phyloP scores from a whole-genome alignment of 257 asterid species.

The Leptodermis oblonga region DNA sequence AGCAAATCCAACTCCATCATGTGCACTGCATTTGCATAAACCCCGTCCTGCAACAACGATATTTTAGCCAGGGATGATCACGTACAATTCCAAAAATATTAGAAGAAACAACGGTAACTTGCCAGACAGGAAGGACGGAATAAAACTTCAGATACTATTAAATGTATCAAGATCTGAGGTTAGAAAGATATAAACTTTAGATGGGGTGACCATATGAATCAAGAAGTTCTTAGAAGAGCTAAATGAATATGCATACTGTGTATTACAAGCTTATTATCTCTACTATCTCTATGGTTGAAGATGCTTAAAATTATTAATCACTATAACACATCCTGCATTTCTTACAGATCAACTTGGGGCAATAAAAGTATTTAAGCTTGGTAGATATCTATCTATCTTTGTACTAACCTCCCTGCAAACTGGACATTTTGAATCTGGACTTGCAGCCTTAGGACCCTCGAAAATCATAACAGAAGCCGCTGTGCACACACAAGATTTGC shows the following conservation, averaged over 20 bases:
- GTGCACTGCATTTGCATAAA: conserved; percentile 51
- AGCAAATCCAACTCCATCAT: conserved; percentile 65
- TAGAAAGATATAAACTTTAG: no score
- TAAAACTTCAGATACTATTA: neutral
- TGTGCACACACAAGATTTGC: conserved; percentile 73
- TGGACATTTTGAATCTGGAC: conserved; percentile 59
- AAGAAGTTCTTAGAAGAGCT: neutral
- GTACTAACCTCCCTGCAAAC: conserved; percentile 70
- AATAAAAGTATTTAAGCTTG: neutral
- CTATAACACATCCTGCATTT: neutral
- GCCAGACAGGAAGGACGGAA: neutral
- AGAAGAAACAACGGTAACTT: neutral
- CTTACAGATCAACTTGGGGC: neutral
- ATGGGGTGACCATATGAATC: no score
- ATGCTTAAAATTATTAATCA: neutral
- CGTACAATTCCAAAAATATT: neutral
- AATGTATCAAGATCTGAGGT: neutral
- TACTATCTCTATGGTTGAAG: neutral
- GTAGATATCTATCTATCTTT: neutral
- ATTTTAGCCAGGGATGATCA: neutral
- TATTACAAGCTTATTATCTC: no score
- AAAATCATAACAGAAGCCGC: conserved; percentile 80
- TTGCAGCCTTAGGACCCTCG: conserved; percentile 65
- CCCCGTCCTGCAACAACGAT: conserved; percentile 52
- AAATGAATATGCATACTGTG: neutral